Conservation (phyloP, 2,329 filamentous ascomycete genomes). For the Talaromyces funiculosus region DNA sequence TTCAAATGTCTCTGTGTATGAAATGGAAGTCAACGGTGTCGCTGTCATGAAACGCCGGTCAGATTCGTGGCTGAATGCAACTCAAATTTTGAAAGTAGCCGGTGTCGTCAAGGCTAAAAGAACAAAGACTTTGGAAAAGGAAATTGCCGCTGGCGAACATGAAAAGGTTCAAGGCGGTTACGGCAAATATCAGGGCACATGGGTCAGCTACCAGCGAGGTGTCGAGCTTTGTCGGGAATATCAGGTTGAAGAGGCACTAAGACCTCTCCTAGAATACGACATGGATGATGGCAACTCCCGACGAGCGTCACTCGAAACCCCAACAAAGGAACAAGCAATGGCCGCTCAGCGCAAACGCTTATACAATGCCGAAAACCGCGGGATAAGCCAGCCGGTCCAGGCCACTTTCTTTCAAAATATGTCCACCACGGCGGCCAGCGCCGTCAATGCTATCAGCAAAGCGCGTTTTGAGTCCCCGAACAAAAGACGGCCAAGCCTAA, state of each 20-base stretch:
- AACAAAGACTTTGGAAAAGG: conserved; percentile 96
- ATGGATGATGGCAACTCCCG: conserved; percentile 56
- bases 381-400: conserved; percentile 56
- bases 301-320: conserved; percentile 77
- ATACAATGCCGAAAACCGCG: conserved; percentile 73
- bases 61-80: conserved; percentile 96
- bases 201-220: conserved; percentile 91
- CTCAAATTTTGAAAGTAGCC: conserved; percentile 95
- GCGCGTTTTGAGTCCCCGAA: conserved; percentile 85
- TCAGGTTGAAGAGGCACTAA: conserved; percentile 47
- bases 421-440: conserved; percentile 84
- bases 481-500: conserved; percentile 61
- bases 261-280: conserved; percentile 47
- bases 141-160: conserved; percentile 91
- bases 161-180: conserved; percentile 99
- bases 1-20: conserved; percentile 92
- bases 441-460: conserved; percentile 94
- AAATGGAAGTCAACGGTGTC: conserved; percentile 92
- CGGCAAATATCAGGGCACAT: conserved; percentile 97
- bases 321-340: conserved; percentile 98
- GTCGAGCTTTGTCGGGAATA: conserved; percentile 82
- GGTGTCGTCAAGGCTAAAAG: conserved; percentile 96
- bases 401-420: conserved; percentile 98
- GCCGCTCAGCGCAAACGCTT: conserved; percentile 87
- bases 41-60: conserved; percentile 93